Evolutionary conservation across 352 stramenopile species (phyloP), one percentile per base, ranked within the genome.

Genomic region (Phytophthora multivora): DNA sequence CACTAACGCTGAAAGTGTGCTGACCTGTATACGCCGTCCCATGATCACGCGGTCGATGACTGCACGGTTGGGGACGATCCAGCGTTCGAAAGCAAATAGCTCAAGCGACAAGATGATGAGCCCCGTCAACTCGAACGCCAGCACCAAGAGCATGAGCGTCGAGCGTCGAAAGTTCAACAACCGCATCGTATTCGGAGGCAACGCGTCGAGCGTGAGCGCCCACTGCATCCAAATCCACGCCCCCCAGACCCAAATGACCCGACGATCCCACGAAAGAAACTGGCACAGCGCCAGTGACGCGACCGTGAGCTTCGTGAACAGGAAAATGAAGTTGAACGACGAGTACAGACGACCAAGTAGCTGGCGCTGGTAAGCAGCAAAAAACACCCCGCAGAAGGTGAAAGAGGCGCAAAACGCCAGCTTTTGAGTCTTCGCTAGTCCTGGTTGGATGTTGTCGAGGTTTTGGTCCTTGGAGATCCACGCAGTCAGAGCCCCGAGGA

Each of bases 141-240:
- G 30, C 13, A 63, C 48, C 3, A 31, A 50, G 12, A 65, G 41
- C 57, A 63, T 52, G 9, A 60, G 66, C 5, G 45, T 39, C 8
- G 62, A 65, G 5, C 66, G 55, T 16, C 54, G 56, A 21, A 77
- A 79, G 12, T 31, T 39, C 1, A 79, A 52, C 48, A 68, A 55
- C 2, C 31, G 26, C 39, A 48, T 63, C 0, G 51, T 21, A 35
- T 41, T 61, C 0, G 71, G 71, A 18, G 67, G 69, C 15, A 74
- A 30, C 9, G 71, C 67, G 26, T 79, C 71, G 4, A 77, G 59
- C 12, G 63, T 64, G 31, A 79, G 55, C 3, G 57, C 51, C 67
- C 67, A 79, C 9, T 67, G 58, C 36, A 77, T 74, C 67, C 66
- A 79, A 25, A 76, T 2, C 53, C 69, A 77, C 7, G 53, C 60